These are phyloP conservation scores for Penicillium vulpinum DNA, from an alignment of 2,329 filamentous ascomycete species.

Conservation along the genomic window DNA sequence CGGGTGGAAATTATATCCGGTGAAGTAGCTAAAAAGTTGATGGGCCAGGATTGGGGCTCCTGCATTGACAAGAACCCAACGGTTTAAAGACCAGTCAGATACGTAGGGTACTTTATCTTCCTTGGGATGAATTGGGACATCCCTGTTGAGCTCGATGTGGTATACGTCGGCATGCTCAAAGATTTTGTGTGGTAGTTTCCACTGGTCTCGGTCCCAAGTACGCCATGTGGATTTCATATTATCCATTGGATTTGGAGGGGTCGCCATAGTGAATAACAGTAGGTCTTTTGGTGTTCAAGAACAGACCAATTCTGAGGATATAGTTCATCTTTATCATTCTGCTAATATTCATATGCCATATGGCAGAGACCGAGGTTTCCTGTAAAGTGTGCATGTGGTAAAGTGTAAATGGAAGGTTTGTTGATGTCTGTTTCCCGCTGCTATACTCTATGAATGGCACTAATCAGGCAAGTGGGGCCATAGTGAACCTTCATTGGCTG, in stretches of 20 bases:
- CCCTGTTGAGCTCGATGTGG: background rate
- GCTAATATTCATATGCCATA: background rate
- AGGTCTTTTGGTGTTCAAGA: background rate
- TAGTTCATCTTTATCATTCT: background rate
- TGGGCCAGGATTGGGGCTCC: background rate
- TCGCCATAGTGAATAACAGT: background rate
- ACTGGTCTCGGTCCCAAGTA: background rate
- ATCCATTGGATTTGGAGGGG: background rate
- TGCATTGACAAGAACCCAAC: background rate
- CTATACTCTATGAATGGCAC: background rate
- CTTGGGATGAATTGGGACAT: conserved; percentile 1
- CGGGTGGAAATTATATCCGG: background rate
- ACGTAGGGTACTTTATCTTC: conserved; percentile 2
- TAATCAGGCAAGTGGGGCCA: background rate
- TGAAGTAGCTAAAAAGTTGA: background rate
- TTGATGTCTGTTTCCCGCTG: background rate
- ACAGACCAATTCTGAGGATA: background rate
- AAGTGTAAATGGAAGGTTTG: background rate
- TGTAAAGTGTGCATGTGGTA: background rate
- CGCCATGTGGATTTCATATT: conserved; percentile 4
- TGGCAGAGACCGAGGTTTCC: background rate
- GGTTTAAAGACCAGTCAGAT: conserved; percentile 1
- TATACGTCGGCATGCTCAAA: background rate
- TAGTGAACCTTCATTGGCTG: background rate
- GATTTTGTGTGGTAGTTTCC: conserved; percentile 1